Evolutionary conservation across 2,329 filamentous ascomycete species (phyloP).

Genomic region (Huntiella moniliformis): DNA sequence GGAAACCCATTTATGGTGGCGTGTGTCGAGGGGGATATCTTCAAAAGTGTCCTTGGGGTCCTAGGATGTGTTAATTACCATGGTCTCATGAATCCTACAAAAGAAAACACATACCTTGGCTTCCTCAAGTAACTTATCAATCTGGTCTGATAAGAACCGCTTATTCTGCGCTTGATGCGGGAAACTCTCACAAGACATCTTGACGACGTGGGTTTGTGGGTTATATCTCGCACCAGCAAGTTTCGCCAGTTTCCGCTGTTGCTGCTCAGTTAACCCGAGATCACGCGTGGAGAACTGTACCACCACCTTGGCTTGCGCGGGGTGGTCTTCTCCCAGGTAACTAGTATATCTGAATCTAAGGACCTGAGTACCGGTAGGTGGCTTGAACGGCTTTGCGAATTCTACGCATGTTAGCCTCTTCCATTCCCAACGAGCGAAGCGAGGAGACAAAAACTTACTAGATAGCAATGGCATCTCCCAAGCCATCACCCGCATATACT

Average conservation of each 20-base stretch:
- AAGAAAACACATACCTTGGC: slow-evolving; percentile 46
- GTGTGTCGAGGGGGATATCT: slow-evolving; percentile 74
- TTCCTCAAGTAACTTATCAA: slow-evolving; percentile 53
- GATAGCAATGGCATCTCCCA: slow-evolving; percentile 92
- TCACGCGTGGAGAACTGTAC: slow-evolving; percentile 69
- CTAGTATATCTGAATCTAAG: slow-evolving; percentile 93
- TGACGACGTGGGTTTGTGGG: slow-evolving; percentile 59
- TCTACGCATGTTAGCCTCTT: slow-evolving; percentile 35
- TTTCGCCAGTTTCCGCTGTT: slow-evolving; percentile 71
- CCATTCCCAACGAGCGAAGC: not conserved
- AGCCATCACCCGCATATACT: slow-evolving; percentile 70
- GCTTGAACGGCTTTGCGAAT: slow-evolving; percentile 61
- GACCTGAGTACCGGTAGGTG: slow-evolving; percentile 47
- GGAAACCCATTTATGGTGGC: slow-evolving; percentile 52
- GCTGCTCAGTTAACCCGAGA: slow-evolving; percentile 46
- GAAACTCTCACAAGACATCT: slow-evolving; percentile 81
- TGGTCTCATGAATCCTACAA: not conserved
- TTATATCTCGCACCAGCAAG: slow-evolving; percentile 75
- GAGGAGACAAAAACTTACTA: slow-evolving; percentile 37
- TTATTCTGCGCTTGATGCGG: slow-evolving; percentile 90
- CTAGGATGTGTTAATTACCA: slow-evolving; percentile 18
- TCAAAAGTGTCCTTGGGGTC: slow-evolving; percentile 65
- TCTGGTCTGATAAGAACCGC: slow-evolving; percentile 67
- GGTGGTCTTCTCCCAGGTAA: slow-evolving; percentile 87
- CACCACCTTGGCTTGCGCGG: slow-evolving; percentile 82